Evolutionary conservation across 768 basidiomycete genomes (phyloP).

Genomic region (Russula emetica): DNA sequence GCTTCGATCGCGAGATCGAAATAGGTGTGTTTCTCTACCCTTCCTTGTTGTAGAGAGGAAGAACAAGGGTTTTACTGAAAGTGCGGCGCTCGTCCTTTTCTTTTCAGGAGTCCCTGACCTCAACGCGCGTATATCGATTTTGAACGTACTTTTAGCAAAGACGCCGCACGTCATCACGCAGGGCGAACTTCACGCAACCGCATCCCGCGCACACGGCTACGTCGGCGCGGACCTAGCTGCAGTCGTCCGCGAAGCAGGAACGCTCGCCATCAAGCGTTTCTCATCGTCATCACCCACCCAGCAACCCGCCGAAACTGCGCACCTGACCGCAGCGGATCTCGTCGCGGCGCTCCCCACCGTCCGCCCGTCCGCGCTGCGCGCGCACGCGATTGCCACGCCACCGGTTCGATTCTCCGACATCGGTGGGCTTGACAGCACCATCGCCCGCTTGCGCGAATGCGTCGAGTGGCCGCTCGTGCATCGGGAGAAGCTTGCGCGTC

Average conservation of each 20-base stretch:
- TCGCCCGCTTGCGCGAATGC: conserved; percentile 82
- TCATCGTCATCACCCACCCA: conserved; percentile 37
- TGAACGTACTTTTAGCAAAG: conserved; percentile 76
- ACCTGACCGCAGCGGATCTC: conserved; percentile 62
- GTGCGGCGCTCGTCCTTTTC: background rate
- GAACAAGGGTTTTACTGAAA: background rate
- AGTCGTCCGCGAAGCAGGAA: conserved; percentile 89
- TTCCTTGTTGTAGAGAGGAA: conserved; percentile 6
- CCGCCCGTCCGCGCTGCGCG: conserved; percentile 91
- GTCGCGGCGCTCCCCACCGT: conserved; percentile 67
- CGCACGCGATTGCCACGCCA: conserved; percentile 83
- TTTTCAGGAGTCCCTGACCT: conserved; percentile 79
- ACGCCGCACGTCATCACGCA: conserved; percentile 69
- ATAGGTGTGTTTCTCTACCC: conserved; percentile 54
- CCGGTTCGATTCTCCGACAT: conserved; percentile 82
- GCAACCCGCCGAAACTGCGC: conserved; percentile 12
- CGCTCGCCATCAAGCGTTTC: conserved; percentile 84
- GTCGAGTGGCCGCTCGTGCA: conserved; percentile 95
- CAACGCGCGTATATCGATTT: conserved; percentile 77
- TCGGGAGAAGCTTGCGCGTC: conserved; percentile 76
- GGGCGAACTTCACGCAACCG: conserved; percentile 59
- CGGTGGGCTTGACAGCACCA: conserved; percentile 77
- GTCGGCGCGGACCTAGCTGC: conserved; percentile 95
- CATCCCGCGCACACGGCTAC: conserved; percentile 86
- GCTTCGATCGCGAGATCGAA: conserved; percentile 94